Conservation (phyloP, 2,329 filamentous ascomycete genomes). For the Clarireedia hainanense region DNA sequence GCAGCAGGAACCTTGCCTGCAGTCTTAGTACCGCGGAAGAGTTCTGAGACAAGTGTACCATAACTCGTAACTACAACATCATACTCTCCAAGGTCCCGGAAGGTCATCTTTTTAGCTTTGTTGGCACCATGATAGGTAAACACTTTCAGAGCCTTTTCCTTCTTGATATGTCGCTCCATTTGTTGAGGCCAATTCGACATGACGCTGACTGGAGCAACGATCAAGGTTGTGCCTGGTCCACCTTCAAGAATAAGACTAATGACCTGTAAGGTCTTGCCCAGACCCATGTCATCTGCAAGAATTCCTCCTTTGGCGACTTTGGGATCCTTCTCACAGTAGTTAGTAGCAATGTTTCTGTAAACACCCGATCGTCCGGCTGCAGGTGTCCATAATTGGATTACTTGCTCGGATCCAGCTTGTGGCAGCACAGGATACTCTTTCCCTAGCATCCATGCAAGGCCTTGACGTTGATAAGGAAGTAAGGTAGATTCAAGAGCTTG, state of each 20-base stretch:
- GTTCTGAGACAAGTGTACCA: slow-evolving; percentile 64
- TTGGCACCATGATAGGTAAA: slow-evolving; percentile 66
- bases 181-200: slow-evolving; percentile 90
- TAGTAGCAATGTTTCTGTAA: slow-evolving; percentile 64
- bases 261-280: slow-evolving; percentile 82
- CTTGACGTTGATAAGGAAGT: slow-evolving; percentile 72
- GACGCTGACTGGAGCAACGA: slow-evolving; percentile 74
- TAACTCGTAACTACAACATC: slow-evolving; percentile 82
- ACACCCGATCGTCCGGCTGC: slow-evolving; percentile 30
- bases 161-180: slow-evolving; percentile 62
- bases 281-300: slow-evolving; percentile 87
- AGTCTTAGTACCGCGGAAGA: slow-evolving; percentile 39
- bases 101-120: slow-evolving; percentile 40
- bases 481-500: slow-evolving; percentile 55
- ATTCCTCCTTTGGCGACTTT: slow-evolving; percentile 71
- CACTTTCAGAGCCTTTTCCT: slow-evolving; percentile 54
- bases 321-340: slow-evolving; percentile 55
- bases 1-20: slow-evolving; percentile 34
- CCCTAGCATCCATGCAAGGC: slow-evolving; percentile 71
- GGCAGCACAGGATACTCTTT: slow-evolving; percentile 68
- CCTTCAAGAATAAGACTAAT: slow-evolving; percentile 66
- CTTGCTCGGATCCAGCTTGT: slow-evolving; percentile 45
- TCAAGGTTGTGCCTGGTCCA: slow-evolving; percentile 58
- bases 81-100: slow-evolving; percentile 52
- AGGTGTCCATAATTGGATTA: slow-evolving; percentile 73